Base-by-base conservation (phyloP, 768 basidiomycete species). In the Grammothele lineata region DNA sequence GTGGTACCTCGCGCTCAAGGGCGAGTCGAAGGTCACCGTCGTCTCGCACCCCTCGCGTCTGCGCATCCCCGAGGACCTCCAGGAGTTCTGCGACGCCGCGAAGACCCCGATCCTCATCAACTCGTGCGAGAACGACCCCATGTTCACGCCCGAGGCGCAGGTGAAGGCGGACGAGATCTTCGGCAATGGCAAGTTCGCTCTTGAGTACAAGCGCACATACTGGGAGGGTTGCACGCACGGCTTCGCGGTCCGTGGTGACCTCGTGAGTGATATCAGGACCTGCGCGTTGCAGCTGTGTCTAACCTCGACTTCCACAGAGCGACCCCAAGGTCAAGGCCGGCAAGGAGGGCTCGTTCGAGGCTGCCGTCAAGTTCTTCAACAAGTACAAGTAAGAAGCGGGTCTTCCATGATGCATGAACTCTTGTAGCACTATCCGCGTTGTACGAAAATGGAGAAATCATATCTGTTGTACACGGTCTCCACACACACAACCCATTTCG, bases 61-160 rank as follows among this genome's bases (percentile, higher is more conserved):
- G 26, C 23, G 65, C 19, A 42, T 70, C 24, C 67, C 69, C 4
- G 57, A 59, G 6, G 72, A 73, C 52, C 56, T 75, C 11, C 65
- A 36, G 9, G 35, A 66, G 69, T 77, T 77, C 60, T 54, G 64
- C 35, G 40, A 54, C 2, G 55, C 37, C 7, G 67, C 80, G 18
- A 72, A 72, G 30, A 70, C 70, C 0, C 81, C 84, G 17, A 68
- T 85, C 24, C 70, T 87, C 26, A 80, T 85, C 63, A 85, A 84
- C 68, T 76, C 75, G 33, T 83, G 83, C 62, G 68, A 73, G n/a
- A 26, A 57, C 19, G 81, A 84, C 58, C 1, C 26, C 3, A 61
- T 62, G 54, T 86, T 83, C 70, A 74, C 79, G 73, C 50, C 68
- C 39, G 77, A 78, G 21, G 15, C 37, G 37, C 37, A 38, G 49